Base-by-base conservation (phyloP, 139 green algal genomes). In the Chlorella sorokiniana region DNA sequence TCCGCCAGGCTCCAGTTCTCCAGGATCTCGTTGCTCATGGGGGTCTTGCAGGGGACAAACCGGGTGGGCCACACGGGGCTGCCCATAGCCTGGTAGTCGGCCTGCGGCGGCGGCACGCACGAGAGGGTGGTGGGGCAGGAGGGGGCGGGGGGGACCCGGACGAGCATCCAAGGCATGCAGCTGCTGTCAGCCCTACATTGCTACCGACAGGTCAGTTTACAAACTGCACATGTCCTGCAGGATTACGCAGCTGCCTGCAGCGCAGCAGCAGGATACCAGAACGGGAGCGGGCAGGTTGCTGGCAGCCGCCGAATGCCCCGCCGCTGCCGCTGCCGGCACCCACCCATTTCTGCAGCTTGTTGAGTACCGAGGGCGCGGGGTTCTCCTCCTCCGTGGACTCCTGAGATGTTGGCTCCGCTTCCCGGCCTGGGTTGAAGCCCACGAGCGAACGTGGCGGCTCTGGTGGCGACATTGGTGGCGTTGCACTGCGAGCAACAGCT, bases 311-410 rank as follows among this genome's bases (percentile, higher is more conserved):
- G 48, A 59, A 16, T 11, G n/a, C n/a, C n/a, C n/a, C n/a, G n/a
- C n/a, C n/a, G n/a, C n/a, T 59, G 48, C 48, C 48, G 14, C 22
- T 16, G 35, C 35, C 4, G 37, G 8, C 16, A 35, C 41, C 35
- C 69, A 84, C 86, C 90, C 92, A 96, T 78, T 96, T 96, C 54
- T 93, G 86, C 22, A 96, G 83, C 78, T 96, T 96, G 29, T 23
- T 68, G 7, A 79, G 73, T 25, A 79, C 73, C 2, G 73, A 54
- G 9, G 73, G 73, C 7, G 52, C 41, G 9, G 73, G 16, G 29
- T 45, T 16, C 14, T 44, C 22, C 18, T 20, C 33, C n/a, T 33
- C n/a, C 33, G 33, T 10, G 11, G 11, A 14, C 65, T 38, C 62
- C 62, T 41, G 31, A 3, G 16, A 29, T 20, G 62, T 31, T 27